Evolutionary conservation across 257 asterid species (phyloP).

Genomic region (Forsythia suspensa): DNA sequence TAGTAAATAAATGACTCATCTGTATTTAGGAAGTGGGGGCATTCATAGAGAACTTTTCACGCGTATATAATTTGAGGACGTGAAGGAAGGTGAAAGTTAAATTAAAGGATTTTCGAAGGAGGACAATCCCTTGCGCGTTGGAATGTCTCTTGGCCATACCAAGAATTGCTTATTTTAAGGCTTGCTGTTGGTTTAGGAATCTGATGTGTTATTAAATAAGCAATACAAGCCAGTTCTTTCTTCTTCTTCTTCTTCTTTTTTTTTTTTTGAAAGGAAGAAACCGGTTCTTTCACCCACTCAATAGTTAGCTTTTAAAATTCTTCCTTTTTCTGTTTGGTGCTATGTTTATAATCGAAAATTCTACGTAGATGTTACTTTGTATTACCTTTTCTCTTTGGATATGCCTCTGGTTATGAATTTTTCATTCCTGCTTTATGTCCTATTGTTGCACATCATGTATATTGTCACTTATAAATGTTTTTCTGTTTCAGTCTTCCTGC

Average conservation of each 20-base stretch:
- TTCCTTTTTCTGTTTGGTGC: background rate
- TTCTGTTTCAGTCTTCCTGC: conserved; percentile 53
- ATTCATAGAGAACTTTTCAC: background rate
- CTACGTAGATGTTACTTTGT: background rate
- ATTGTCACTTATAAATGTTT: conserved; percentile 7
- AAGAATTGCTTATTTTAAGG: background rate
- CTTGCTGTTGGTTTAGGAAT: background rate
- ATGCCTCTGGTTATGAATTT: no score
- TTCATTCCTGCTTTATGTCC: conserved; percentile 2
- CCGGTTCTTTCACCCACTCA: background rate
- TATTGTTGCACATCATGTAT: background rate
- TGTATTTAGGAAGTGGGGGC: background rate
- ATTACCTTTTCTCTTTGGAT: background rate
- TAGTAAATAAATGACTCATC: background rate
- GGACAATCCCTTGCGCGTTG: background rate
- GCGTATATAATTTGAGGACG: background rate
- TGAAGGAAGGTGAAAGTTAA: no score
- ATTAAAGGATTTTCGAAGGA: no score
- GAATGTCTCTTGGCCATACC: background rate
- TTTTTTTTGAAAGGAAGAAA: no score
- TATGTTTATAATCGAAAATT: background rate
- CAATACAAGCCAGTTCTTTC: no score
- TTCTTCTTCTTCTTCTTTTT: no score
- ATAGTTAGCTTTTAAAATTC: background rate
- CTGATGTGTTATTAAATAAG: background rate